A percentile compares a stretch with the other conserved stretches of the same genome.
Conservation (phyloP, 352 stramenopile species). For the Phytophthora idaei region DNA sequence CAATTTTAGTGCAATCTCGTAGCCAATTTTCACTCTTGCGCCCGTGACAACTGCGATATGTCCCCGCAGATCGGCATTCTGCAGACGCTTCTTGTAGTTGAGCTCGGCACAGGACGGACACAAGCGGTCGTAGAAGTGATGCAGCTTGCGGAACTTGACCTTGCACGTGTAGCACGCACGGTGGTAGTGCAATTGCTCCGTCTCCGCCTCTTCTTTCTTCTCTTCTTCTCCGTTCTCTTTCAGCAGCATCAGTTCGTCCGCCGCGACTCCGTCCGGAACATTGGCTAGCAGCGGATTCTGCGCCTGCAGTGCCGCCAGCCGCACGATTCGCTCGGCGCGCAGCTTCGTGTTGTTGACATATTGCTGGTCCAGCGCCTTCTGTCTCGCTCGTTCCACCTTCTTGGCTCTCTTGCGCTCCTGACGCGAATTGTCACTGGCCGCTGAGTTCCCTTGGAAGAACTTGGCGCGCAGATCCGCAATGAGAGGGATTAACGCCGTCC, state of each 20-base stretch:
- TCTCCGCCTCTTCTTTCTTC: constrained; percentile 21
- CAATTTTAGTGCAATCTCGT: constrained; percentile 93
- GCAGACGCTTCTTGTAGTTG: constrained; percentile 94
- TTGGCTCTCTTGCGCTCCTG: constrained; percentile 71
- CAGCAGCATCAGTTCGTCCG: constrained; percentile 39
- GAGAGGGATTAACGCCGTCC: constrained; percentile 66
- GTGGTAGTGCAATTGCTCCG: constrained; percentile 80
- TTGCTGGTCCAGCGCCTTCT: constrained; percentile 76
- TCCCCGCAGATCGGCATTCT: constrained; percentile 80
- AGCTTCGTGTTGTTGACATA: constrained; percentile 85
- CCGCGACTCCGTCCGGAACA: constrained; percentile 61
- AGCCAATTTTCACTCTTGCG: constrained; percentile 96
- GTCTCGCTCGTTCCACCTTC: constrained; percentile 68
- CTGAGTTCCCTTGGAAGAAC: constrained; percentile 66
- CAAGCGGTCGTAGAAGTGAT: constrained; percentile 95
- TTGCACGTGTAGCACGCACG: constrained; percentile 96
- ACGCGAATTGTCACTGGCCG: constrained; percentile 43
- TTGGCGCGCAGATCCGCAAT: constrained; percentile 62
- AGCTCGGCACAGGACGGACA: constrained; percentile 93
- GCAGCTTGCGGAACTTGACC: constrained; percentile 88
- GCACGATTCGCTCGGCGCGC: constrained; percentile 62
- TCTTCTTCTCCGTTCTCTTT: constrained; percentile 18
- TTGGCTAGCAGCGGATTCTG: constrained; percentile 65
- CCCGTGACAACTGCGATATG: constrained; percentile 92
- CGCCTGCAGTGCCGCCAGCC: constrained; percentile 56